A percentile compares a stretch with the other conserved stretches of the same genome.
Evolutionary conservation across 305 asterid species (phyloP).

Genomic region (Fraxinus velutina): DNA sequence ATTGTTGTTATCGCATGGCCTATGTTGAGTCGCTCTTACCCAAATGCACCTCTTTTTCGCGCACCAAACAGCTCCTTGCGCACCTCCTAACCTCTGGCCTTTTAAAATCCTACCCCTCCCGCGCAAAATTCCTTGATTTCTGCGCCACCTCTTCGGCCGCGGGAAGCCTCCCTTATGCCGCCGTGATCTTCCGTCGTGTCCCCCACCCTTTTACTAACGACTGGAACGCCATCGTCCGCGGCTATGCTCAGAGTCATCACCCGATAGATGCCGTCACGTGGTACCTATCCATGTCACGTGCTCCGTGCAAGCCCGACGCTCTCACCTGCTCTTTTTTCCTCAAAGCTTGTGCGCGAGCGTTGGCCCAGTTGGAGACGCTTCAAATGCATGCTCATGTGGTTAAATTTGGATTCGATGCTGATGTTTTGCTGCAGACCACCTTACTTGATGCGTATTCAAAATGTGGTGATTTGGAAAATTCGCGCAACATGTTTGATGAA

Average conservation of each 20-base stretch:
- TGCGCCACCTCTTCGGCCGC: slow-evolving; percentile 57
- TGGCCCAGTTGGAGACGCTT: slow-evolving; percentile 44
- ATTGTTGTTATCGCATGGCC: slow-evolving; percentile 37
- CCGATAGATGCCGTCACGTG: slow-evolving; percentile 54
- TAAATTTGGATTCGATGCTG: slow-evolving; percentile 49
- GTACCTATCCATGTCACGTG: slow-evolving; percentile 65
- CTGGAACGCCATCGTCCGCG: slow-evolving; percentile 93
- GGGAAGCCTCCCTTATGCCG: slow-evolving; percentile 57
- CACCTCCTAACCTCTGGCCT: slow-evolving; percentile 72
- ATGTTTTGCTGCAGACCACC: slow-evolving; percentile 71
- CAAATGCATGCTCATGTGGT: slow-evolving; percentile 63
- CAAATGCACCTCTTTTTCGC: slow-evolving; percentile 51
- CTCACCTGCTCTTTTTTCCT: slow-evolving; percentile 87
- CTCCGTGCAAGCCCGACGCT: slow-evolving; percentile 70
- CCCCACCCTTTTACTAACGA: slow-evolving; percentile 63
- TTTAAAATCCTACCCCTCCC: slow-evolving; percentile 49
- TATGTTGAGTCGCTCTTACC: slow-evolving; percentile 50
- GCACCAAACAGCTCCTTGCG: slow-evolving; percentile 69
- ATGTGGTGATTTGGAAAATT: slow-evolving; percentile 52
- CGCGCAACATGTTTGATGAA: slow-evolving; percentile 68
- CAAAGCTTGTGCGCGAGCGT: slow-evolving; percentile 84
- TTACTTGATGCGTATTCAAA: slow-evolving; percentile 70
- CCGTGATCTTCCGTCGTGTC: slow-evolving; percentile 49
- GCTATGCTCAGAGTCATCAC: slow-evolving; percentile 70
- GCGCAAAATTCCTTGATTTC: slow-evolving; percentile 72